These are phyloP conservation scores for Collybia mongolica DNA, from an alignment of 768 basidiomycete genomes.

Conservation along the genomic window DNA sequence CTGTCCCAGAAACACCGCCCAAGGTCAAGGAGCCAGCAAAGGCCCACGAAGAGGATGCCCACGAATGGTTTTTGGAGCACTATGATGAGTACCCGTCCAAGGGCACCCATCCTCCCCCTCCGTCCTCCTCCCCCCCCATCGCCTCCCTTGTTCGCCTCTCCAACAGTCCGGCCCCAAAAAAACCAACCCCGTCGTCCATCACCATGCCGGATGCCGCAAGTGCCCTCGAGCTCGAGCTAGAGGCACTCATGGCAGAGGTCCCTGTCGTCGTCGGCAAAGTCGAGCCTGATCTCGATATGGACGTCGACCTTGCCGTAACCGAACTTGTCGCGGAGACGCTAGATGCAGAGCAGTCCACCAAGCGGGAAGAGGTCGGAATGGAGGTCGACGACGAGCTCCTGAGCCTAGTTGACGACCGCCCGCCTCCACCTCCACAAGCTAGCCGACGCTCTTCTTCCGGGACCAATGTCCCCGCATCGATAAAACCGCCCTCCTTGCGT, in stretches of 20 bases:
- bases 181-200: conserved; percentile 16
- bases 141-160: conserved; percentile 6
- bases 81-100: conserved; percentile 35
- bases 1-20: not conserved
- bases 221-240: conserved; percentile 44
- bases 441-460: conserved; percentile 7
- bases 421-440: conserved; percentile 16
- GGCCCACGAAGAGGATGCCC: conserved; percentile 47
- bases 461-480: conserved; percentile 2
- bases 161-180: conserved; percentile 10
- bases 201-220: conserved; percentile 33
- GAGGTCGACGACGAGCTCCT: conserved; percentile 61
- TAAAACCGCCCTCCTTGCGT: conserved; percentile 6
- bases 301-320: conserved; percentile 41
- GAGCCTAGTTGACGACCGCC: conserved; percentile 62
- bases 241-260: conserved; percentile 19
- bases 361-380: conserved; percentile 26
- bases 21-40: conserved; percentile 15
- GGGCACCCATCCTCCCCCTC: conserved; percentile 20
- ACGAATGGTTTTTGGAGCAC: conserved; percentile 62
- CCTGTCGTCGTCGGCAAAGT: conserved; percentile 25
- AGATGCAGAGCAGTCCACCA: conserved; percentile 19
- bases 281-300: conserved; percentile 35
- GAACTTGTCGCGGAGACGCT: conserved; percentile 44
- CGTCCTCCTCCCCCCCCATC: conserved; percentile 11